Evolutionary conservation across 371 early-diverging fungal species (phyloP).

Genomic region (Cokeromyces recurvatus): DNA sequence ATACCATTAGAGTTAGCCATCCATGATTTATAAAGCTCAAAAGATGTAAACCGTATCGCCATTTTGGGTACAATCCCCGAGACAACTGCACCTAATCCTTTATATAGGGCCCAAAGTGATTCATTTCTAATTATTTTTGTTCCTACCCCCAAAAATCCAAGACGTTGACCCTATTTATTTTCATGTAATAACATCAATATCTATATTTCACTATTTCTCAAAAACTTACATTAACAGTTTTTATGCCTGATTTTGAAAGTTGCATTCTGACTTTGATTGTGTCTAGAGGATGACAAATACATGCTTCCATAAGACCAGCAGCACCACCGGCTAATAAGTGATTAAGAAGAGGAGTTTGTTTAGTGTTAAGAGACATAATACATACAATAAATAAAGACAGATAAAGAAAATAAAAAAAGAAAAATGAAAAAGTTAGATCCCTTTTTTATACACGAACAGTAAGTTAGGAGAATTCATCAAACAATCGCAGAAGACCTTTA

Average conservation of each 20-base stretch:
- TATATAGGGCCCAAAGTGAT: conserved; percentile 89
- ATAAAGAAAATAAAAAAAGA: too few relatives aligned
- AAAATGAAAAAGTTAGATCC: too few relatives aligned
- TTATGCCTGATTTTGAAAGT: conserved; percentile 52
- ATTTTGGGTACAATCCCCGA: conserved; percentile 98
- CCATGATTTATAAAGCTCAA: conserved; percentile 86
- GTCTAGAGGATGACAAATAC: conserved; percentile 95
- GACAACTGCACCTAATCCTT: conserved; percentile 96
- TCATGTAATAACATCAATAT: too few relatives aligned
- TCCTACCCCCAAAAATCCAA: conserved; percentile 82
- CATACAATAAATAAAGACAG: too few relatives aligned
- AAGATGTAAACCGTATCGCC: conserved; percentile 97
- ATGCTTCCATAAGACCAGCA: conserved; percentile 94
- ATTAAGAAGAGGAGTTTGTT: conserved; percentile 49
- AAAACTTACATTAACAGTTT: conserved; percentile 37
- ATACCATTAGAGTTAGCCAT: conserved; percentile 73
- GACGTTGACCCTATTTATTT: conserved; percentile 37
- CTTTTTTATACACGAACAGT: too few relatives aligned
- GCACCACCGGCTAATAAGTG: conserved; percentile 88
- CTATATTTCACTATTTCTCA: too few relatives aligned
- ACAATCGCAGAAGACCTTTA: too few relatives aligned
- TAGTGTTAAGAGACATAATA: conserved; percentile 25
- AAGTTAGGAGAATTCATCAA: too few relatives aligned
- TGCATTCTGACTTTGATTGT: conserved; percentile 97
- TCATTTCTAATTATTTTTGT: conserved; percentile 85